phyloP scores from a whole-genome alignment of 495 filamentous ascomycete genomes.

The Trichoderma gamsii region DNA sequence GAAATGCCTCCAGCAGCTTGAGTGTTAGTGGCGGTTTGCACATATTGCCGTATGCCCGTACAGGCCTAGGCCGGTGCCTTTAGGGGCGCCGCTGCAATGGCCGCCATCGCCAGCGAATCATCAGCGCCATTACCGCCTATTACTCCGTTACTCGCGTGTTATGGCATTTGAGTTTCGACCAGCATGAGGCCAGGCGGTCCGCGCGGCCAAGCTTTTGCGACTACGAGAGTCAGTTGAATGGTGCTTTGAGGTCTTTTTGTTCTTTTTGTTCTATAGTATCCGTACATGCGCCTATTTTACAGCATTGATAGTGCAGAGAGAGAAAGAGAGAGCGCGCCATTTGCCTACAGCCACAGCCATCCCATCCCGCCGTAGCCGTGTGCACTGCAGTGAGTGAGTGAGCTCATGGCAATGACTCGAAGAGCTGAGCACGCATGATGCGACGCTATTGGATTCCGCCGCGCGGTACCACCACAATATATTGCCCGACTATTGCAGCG shows the following conservation, averaged over 20 bases:
- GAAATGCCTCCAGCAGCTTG: neutral
- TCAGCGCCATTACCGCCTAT: slow-evolving; percentile 5
- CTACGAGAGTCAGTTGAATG: neutral
- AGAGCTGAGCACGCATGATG: neutral
- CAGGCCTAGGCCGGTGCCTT: neutral
- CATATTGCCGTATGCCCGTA: neutral
- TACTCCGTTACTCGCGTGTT: neutral
- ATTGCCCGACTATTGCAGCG: neutral
- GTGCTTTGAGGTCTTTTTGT: neutral
- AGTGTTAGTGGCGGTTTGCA: neutral
- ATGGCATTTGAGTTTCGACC: neutral
- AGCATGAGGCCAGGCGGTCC: neutral
- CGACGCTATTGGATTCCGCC: no score
- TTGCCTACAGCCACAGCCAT: neutral
- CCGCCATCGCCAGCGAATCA: slow-evolving; percentile 12
- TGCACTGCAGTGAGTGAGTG: neutral
- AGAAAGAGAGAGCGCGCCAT: no score
- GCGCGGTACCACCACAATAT: neutral
- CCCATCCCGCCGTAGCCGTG: neutral
- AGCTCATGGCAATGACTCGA: no score
- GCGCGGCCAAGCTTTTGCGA: neutral
- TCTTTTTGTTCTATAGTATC: neutral
- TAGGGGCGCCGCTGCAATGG: slow-evolving; percentile 9
- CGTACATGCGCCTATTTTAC: no score
- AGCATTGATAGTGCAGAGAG: no score